phyloP scores from a whole-genome alignment of 805 yeast genomes.

The Torulaspora gathmanii region DNA sequence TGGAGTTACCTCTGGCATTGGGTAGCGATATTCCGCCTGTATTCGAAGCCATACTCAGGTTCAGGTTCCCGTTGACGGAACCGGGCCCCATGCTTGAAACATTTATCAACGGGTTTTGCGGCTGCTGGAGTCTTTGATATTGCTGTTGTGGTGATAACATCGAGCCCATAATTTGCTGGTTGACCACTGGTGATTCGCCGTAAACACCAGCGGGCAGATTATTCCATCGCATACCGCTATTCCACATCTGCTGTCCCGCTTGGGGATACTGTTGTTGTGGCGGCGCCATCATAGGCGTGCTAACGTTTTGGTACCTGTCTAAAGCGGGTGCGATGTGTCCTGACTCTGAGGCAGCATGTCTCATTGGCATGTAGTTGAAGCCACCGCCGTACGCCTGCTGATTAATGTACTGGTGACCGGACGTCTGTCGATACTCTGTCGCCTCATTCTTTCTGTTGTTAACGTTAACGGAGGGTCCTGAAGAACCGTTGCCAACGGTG shows the following conservation, averaged over 20 bases:
- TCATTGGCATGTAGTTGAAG: conserved; percentile 10
- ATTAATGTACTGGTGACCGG: conserved; percentile 8
- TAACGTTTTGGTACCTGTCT: conserved; percentile 13
- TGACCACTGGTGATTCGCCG: conserved; percentile 4
- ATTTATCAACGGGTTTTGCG: conserved; percentile 3
- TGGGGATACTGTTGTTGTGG: conserved; percentile 8
- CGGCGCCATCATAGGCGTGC: conserved; percentile 6
- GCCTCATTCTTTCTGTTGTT: neutral
- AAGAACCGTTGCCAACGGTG: conserved; percentile 6
- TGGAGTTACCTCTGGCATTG: conserved; percentile 6
- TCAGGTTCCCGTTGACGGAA: neutral
- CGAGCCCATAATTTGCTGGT: conserved; percentile 1
- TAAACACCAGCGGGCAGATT: conserved; percentile 5
- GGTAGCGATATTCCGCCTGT: conserved; percentile 6
- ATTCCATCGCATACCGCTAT: conserved; percentile 7
- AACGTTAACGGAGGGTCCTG: neutral
- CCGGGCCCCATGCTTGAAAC: conserved; percentile 1
- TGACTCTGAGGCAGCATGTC: conserved; percentile 10
- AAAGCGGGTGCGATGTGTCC: conserved; percentile 9
- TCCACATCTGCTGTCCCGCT: conserved; percentile 10
- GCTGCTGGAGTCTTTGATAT: conserved; percentile 5
- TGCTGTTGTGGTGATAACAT: conserved; percentile 8
- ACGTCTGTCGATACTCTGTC: neutral
- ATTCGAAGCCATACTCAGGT: conserved; percentile 1
- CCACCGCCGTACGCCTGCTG: conserved; percentile 7